Conservation (phyloP, 2,329 filamentous ascomycete species). For the Cytospora schulzeri region DNA sequence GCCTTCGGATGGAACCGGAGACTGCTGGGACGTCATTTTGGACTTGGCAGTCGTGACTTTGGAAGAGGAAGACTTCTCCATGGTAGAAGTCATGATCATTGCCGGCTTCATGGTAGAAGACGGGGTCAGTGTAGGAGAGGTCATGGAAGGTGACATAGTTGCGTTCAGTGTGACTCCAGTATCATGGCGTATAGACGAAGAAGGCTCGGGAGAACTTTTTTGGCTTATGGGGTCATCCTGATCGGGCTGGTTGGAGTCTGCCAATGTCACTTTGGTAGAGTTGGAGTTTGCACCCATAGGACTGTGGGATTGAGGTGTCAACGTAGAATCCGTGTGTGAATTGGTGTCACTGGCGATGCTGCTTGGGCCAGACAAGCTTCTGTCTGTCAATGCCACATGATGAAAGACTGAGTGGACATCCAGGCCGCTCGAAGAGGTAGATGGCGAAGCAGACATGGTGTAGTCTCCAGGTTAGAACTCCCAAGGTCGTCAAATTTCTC, state of each 20-base stretch:
- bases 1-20: not conserved
- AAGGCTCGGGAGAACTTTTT: not conserved
- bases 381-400: not conserved
- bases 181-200: not conserved
- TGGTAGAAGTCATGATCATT: not conserved
- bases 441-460: not conserved
- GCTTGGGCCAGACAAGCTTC: not conserved
- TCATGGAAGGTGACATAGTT: not conserved
- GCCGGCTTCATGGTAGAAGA: slow-evolving; percentile 5
- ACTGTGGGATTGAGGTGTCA: too few species aligned
- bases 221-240: not conserved
- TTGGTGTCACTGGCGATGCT: not conserved
- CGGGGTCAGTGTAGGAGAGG: not conserved
- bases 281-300: not conserved
- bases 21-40: not conserved
- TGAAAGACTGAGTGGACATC: not conserved
- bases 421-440: not conserved
- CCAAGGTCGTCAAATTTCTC: not conserved
- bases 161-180: not conserved
- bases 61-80: not conserved
- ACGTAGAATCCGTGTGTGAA: not conserved
- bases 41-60: not conserved
- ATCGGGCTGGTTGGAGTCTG: not conserved
- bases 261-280: not conserved
- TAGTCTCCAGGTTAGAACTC: not conserved